Conservation (phyloP, 176 grass and related monocot genomes). For the Ananas comosus region DNA sequence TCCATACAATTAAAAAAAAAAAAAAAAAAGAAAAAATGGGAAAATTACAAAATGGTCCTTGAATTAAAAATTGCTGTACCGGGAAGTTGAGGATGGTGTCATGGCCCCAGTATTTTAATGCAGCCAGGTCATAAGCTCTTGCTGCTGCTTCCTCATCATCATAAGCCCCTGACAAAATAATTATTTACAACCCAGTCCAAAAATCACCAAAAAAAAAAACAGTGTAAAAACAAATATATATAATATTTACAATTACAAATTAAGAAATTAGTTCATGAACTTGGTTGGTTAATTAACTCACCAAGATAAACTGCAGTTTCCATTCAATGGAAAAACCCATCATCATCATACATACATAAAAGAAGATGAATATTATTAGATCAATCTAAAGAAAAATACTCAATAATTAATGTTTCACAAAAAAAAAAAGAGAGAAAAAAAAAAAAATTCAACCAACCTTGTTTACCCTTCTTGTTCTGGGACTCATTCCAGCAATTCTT, state of each 20-base stretch:
- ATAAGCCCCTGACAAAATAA: conserved; percentile 54
- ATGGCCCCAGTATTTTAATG: conserved; percentile 94
- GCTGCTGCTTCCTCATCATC: conserved; percentile 83
- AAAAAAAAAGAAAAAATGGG: neutral
- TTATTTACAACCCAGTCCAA: neutral
- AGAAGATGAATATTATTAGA: neutral
- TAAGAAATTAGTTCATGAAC: neutral
- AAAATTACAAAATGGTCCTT: neutral
- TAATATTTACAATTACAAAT: neutral
- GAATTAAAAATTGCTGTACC: conserved; percentile 31
- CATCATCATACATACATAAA: neutral
- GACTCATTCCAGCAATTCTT: conserved; percentile 90
- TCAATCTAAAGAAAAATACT: conserved; percentile 8
- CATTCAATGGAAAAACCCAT: conserved; percentile 5
- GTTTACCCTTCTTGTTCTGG: conserved; percentile 95
- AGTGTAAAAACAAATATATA: no score
- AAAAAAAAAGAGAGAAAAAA: neutral
- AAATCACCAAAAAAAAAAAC: neutral
- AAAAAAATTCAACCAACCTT: conserved; percentile 34
- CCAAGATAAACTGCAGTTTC: conserved; percentile 91
- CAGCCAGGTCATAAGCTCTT: conserved; percentile 76
- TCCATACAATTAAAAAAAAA: neutral
- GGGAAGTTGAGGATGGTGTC: conserved; percentile 81
- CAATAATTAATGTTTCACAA: neutral
- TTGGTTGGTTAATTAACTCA: no score